Evolutionary conservation across 2,329 filamentous ascomycete genomes (phyloP), one percentile per base, ranked within the genome.

Genomic region (Ophidiomyces ophidiicola): DNA sequence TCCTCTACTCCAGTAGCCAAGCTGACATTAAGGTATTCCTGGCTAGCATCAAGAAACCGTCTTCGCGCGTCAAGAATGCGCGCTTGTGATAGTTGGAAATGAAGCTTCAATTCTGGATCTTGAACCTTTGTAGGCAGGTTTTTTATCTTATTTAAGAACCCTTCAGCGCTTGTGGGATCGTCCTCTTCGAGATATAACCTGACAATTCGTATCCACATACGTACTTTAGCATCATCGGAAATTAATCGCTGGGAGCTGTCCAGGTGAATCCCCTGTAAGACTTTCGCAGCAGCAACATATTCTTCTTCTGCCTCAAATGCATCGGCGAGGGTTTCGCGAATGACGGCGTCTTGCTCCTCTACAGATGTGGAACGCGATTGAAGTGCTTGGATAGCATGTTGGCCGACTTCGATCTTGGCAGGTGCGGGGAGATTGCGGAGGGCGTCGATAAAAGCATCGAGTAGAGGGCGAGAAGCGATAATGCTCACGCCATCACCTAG

Each of bases 101-200:
- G 80, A 36, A 96, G 69, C 50, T 77, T 77, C 32, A 88, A 70
- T 44, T 81, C 74, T 26, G 78, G 73, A 57, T 94, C 78, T 20
- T 72, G 64, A 21, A 94, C 77, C 46, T 74, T 78, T 65, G 83
- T 60, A 1, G 53, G 49, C 49, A 94, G 71, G 55, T 90, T 88
- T 65, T 94, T 96, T 60, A 93, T 81, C 61, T 88, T 87, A 70
- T 94, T 94, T 53, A 98, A 72, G 57, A 87, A 93, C 28, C 73
- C 75, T 57, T 92, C 85, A 29, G 90, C 90, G 24, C 74, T 72
- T 1, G 80, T 85, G 6, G 84, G 81, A 63, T 96, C 87, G 57
- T 94, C 88, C 33, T 87, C 84, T 65, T 98, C 88, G 46, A 98
- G 74, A 58, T 90, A 92, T 67, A 92, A 82, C 46, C 90, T 77